Evolutionary conservation across 2,329 filamentous ascomycete species (phyloP).

Genomic region (Neurospora sp.): DNA sequence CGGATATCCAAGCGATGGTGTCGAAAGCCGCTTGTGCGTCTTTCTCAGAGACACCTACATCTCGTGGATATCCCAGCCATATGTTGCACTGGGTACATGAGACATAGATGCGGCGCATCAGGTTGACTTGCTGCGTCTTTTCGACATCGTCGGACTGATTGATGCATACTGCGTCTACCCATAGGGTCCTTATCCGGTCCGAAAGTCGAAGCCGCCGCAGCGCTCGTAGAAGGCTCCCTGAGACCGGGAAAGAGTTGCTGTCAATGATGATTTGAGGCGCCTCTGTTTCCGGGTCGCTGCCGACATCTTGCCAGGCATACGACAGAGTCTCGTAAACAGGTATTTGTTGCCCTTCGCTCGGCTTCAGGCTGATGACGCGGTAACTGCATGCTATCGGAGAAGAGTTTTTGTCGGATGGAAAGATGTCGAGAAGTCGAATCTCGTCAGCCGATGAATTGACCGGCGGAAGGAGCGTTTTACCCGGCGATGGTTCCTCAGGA

Average conservation of each 20-base stretch:
- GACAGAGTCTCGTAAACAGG: background rate
- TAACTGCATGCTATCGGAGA: background rate
- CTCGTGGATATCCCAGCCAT: background rate
- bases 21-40: background rate
- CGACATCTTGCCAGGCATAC: background rate
- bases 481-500: background rate
- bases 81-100: background rate
- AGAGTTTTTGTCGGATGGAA: background rate
- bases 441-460: background rate
- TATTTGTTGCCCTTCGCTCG: background rate
- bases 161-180: constrained; percentile 8
- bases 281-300: background rate
- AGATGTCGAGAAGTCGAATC: background rate
- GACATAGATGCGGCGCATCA: constrained; percentile 4
- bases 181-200: background rate
- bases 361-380: background rate
- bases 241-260: background rate
- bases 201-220: background rate
- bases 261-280: background rate
- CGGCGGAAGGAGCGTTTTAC: background rate
- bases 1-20: background rate
- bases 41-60: background rate
- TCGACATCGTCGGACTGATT: constrained; percentile 5
- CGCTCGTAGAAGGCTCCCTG: background rate
- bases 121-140: constrained; percentile 4